A percentile compares a stretch with the other conserved stretches of the same genome.
Conservation (phyloP, 2,329 filamentous ascomycete species). For the Pestalotiopsis sp. region DNA sequence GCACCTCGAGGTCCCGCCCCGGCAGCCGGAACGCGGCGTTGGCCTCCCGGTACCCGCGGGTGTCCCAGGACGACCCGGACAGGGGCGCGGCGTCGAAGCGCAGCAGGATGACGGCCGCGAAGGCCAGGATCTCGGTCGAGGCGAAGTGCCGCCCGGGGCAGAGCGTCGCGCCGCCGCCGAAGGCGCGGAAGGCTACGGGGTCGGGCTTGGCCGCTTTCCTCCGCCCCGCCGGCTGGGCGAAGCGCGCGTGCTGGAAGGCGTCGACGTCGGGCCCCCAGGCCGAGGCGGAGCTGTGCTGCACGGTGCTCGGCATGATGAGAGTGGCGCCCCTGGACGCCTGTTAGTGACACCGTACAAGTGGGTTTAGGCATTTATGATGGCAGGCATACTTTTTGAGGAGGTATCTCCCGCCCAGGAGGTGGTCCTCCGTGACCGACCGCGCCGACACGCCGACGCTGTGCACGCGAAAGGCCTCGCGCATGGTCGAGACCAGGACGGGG, state of each 20-base stretch:
- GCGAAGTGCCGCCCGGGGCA: conserved; percentile 10
- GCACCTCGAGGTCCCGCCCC: background rate
- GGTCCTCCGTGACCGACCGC: conserved; percentile 17
- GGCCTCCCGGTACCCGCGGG: background rate
- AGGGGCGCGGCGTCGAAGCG: conserved; percentile 4
- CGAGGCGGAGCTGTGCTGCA: conserved; percentile 16
- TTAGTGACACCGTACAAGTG: too few relatives aligned
- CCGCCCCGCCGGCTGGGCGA: too few relatives aligned
- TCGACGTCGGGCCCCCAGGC: conserved; percentile 18
- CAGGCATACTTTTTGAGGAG: conserved; percentile 20
- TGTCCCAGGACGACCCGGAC: background rate
- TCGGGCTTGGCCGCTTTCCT: background rate
- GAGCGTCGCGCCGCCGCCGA: conserved; percentile 8
- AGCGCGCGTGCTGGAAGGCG: conserved; percentile 7
- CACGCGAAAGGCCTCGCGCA: conserved; percentile 19
- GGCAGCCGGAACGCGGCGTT: conserved; percentile 9
- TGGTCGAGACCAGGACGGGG: conserved; percentile 18
- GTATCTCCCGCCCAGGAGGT: conserved; percentile 18
- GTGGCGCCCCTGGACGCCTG: conserved; percentile 11
- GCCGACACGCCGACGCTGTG: conserved; percentile 12
- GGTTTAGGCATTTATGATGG: too few relatives aligned
- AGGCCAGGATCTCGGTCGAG: conserved; percentile 6
- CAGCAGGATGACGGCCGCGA: conserved; percentile 1
- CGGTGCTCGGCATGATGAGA: conserved; percentile 17
- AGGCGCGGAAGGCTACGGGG: conserved; percentile 3